Percentiles rank a stretch among this genome's conserved stretches.
Conservation (phyloP, 2,329 filamentous ascomycete genomes). For the Acrodontium crateriforme region DNA sequence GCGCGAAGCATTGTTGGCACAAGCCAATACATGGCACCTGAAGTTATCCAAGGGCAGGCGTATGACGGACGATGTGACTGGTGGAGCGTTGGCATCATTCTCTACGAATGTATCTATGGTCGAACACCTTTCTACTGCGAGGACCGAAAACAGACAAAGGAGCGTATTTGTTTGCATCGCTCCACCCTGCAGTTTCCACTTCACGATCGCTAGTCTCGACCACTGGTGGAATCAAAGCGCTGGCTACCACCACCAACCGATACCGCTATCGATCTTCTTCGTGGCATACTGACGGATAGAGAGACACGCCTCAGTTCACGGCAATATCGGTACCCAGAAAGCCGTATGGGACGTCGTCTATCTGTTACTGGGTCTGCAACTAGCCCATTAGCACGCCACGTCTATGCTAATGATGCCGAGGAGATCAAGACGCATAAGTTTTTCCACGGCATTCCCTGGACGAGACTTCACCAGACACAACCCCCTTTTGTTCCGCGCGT, state of each 20-base stretch:
- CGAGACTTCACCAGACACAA: conserved; percentile 51
- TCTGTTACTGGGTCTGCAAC: conserved; percentile 19
- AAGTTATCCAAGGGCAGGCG: conserved; percentile 65
- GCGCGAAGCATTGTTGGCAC: conserved; percentile 85
- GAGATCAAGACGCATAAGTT: conserved; percentile 85
- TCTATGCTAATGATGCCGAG: conserved; percentile 70
- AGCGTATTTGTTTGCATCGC: conserved; percentile 66
- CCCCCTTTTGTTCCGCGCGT: conserved; percentile 76
- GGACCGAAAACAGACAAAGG: conserved; percentile 69
- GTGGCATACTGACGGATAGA: conserved; percentile 57
- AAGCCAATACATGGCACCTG: conserved; percentile 96
- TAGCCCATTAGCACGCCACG: conserved; percentile 29
- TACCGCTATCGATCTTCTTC: conserved; percentile 65
- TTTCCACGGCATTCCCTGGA: conserved; percentile 71
- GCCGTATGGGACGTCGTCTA: conserved; percentile 19
- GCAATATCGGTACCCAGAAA: conserved; percentile 57
- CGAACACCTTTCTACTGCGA: conserved; percentile 80
- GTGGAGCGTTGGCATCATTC: conserved; percentile 92
- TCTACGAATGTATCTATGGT: conserved; percentile 90
- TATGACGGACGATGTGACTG: conserved; percentile 93
- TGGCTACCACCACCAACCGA: conserved; percentile 43
- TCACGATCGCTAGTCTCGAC: conserved; percentile 37
- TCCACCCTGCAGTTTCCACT: conserved; percentile 57
- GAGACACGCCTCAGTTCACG: conserved; percentile 61
- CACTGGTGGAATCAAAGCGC: conserved; percentile 29